Conservation (phyloP, 1,284 basidiomycete species). For the Cutaneotrichosporon cavernicola region DNA sequence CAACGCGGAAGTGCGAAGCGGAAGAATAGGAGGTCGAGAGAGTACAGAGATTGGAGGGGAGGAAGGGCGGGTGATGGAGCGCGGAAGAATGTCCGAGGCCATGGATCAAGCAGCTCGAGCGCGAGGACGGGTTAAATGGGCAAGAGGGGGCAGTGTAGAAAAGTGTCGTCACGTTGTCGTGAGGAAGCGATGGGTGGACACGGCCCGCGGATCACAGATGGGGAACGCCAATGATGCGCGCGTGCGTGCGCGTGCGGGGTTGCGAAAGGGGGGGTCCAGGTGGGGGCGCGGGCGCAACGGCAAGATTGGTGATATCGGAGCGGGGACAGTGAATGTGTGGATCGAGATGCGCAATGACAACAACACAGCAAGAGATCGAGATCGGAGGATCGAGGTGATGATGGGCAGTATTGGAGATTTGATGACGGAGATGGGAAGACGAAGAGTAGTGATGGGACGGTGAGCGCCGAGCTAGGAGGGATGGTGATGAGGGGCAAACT, state of each 20-base stretch:
- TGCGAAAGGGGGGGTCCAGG: background rate
- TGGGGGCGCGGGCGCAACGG: background rate
- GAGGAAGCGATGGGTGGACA: background rate
- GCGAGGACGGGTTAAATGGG: background rate
- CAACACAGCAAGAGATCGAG: background rate
- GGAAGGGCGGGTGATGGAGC: conserved; percentile 1
- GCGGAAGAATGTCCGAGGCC: background rate
- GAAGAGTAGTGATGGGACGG: background rate
- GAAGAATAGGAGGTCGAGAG: conserved; percentile 14
- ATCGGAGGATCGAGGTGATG: background rate
- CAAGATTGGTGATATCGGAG: background rate
- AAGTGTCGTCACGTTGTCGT: background rate
- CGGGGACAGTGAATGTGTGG: background rate
- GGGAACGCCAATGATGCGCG: background rate
- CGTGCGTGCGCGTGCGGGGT: background rate
- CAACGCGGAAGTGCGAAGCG: conserved; percentile 1
- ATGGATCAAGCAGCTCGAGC: background rate
- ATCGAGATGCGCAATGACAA: background rate
- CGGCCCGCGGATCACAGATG: background rate
- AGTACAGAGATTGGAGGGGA: conserved; percentile 20
- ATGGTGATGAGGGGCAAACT: background rate
- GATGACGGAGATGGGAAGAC: background rate
- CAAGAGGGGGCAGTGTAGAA: background rate
- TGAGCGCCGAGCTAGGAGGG: background rate
- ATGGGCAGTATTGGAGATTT: background rate